Base-by-base conservation (phyloP, 2,329 filamentous ascomycete genomes). In the Arachnopeziza araneosa region DNA sequence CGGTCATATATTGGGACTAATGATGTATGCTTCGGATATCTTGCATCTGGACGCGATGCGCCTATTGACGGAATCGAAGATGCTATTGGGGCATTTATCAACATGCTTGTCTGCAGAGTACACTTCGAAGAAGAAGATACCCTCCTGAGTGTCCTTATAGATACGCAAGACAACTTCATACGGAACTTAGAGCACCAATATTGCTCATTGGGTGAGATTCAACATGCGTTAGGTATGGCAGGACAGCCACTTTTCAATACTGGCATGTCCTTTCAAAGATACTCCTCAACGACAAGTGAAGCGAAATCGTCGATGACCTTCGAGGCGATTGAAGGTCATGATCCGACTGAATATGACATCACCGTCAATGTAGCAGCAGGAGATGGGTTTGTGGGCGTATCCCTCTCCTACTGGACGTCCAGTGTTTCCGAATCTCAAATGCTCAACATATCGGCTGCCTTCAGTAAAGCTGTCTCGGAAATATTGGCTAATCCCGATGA, bases 161-260 rank as follows among this genome's bases (percentile, higher is more conserved):
- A 48, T 14, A 60, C 74, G 7, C 72, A 74, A 59, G 66, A 70
- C 22, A 60, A 67, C 2, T 70, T 73, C 21, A 69, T 75, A 9
- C 58, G 67, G 1, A 71, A 72, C 1, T 60, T 75, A 0, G 66
- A 72, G 10, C 64, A 69, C n/a, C 62, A 61, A 58, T 75, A 71
- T 59, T 77, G 75, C 64, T 79, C 78, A 1, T 66, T 77, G 8
- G 74, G 75, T 9, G 71, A 73, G 52, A 73, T 77, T 17, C 75
- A 76, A 55, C 50, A 63, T 32, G 49, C 49, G n/a, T 19, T 21
- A 6, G 19, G n/a, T 6, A 6, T 21, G 6, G 7, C 19, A 6
- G 49, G 8, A 50, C 6, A 7, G 30, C 8, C 49, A n/a, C 22
- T 50, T 7, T 50, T 50, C 49, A 50, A 50, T 50, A 50, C 49